Evolutionary conservation across 2,329 filamentous ascomycete species (phyloP), one percentile per base, ranked within the genome.

Genomic region (Emergomyces orientalis): DNA sequence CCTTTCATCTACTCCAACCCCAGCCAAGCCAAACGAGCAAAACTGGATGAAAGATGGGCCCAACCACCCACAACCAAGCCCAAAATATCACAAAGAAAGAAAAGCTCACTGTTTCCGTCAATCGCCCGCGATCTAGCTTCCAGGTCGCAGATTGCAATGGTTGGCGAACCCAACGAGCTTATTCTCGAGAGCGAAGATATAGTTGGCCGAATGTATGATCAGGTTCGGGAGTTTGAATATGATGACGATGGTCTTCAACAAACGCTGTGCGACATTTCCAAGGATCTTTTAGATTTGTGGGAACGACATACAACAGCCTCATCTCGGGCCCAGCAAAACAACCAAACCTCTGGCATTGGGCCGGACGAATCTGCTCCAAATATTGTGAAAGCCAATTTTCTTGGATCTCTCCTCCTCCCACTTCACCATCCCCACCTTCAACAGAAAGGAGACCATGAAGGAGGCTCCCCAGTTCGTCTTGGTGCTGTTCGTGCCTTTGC

Each of bases 401-500:
- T 97, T n/a, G 88, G 88, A 19, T 86, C 86, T 37, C 80, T 97
- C 30, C 81, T 95, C 45, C 82, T 97, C 45, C 86, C 86, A 65
- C 83, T 97, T 62, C 88, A 92, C 69, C 90, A 96, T 74, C 84
- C 86, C 59, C 81, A 82, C 56, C 70, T 74, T 43, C 63, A 65
- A 56, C 59, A 66, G 9, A 69, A 68, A 11, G 64, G 68, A 13
- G 64, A 66, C 4, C 66, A 63, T n/a, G 67, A 65, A 25, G 66
- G 65, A 17, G 70, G 68, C 49, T 67, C 71, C 6, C 60, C 69
- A 34, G 67, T 68, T 8, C 68, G 69, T 60, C 57, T 58, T 43
- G 67, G 66, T 27, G 67, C 69, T 19, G 69, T 70, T 6, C 72
- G 70, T 51, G 70, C 69, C 61, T 63, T 76, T 62, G 68, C 73